These are phyloP conservation scores for Passalora sequoiae DNA, from an alignment of 2,329 filamentous ascomycete genomes.

Conservation along the genomic window DNA sequence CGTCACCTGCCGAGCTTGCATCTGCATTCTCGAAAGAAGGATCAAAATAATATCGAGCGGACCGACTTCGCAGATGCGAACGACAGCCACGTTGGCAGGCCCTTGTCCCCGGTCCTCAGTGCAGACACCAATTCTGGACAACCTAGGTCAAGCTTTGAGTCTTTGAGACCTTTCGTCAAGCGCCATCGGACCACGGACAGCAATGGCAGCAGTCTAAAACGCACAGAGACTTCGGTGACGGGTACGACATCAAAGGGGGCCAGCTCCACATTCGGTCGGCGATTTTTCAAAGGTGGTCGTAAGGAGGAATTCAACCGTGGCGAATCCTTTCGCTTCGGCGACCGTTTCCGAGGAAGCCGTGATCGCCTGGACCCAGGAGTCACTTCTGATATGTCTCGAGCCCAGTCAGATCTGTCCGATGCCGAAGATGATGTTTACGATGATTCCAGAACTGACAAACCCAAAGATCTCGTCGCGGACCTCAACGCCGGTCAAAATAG, in stretches of 20 bases:
- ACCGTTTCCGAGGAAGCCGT: constrained; percentile 53
- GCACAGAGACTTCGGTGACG: constrained; percentile 22
- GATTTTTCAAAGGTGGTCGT: constrained; percentile 69
- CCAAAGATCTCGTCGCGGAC: constrained; percentile 20
- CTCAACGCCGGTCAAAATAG: constrained; percentile 33
- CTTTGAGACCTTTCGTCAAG: constrained; percentile 31
- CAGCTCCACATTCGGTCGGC: constrained; percentile 56
- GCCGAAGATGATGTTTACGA: constrained; percentile 39
- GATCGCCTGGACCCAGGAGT: constrained; percentile 43
- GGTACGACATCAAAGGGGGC: constrained; percentile 33
- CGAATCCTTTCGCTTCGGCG: constrained; percentile 58
- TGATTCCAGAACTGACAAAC: constrained; percentile 10
- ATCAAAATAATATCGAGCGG: constrained; percentile 31
- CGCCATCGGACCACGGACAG: constrained; percentile 44
- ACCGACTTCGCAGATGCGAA: constrained; percentile 28
- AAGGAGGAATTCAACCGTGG: constrained; percentile 68
- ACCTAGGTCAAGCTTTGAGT: constrained; percentile 32
- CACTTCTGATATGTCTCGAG: constrained; percentile 43
- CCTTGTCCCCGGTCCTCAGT: constrained; percentile 16
- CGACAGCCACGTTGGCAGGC: constrained; percentile 5
- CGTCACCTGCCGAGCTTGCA: constrained; percentile 38
- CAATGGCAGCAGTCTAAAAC: constrained; percentile 38
- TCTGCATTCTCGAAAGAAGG: constrained; percentile 29
- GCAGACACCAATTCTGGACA: constrained; percentile 9
- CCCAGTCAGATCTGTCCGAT: constrained; percentile 46